Percentiles rank a stretch among this genome's conserved stretches.
These are phyloP conservation scores for Fusarium subglutinans DNA, from an alignment of 2,329 filamentous ascomycete species.

Conservation along the genomic window DNA sequence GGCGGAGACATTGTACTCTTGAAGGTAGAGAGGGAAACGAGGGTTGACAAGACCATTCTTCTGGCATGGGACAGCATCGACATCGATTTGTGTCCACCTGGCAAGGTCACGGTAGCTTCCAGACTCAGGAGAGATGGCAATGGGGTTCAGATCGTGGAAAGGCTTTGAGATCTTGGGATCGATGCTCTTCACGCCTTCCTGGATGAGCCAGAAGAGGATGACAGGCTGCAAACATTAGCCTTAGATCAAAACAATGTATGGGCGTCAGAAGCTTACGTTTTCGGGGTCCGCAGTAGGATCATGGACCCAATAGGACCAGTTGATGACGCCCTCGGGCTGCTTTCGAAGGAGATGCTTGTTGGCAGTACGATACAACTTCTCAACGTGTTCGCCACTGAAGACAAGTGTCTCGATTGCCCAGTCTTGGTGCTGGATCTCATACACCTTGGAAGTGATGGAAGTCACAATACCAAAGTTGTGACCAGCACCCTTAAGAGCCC, in stretches of 20 bases:
- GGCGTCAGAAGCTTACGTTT: conserved; percentile 43
- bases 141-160: conserved; percentile 55
- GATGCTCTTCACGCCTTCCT: conserved; percentile 55
- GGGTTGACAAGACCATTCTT: conserved; percentile 39
- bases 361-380: conserved; percentile 55
- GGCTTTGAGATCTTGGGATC: conserved; percentile 53
- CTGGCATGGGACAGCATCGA: conserved; percentile 30
- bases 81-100: conserved; percentile 33
- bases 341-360: conserved; percentile 57
- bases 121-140: conserved; percentile 43
- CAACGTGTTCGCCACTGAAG: conserved; percentile 60
- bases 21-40: conserved; percentile 39
- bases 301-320: conserved; percentile 60
- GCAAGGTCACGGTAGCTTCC: conserved; percentile 38
- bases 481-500: conserved; percentile 48
- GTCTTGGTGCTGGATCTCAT: conserved; percentile 36
- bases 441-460: conserved; percentile 45
- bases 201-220: conserved; percentile 55
- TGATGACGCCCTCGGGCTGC: conserved; percentile 56
- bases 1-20: conserved; percentile 27
- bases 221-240: conserved; percentile 42
- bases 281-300: conserved; percentile 52
- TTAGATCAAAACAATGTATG: neutral
- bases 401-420: conserved; percentile 50
- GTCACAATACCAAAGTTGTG: conserved; percentile 50